Evolutionary conservation across 805 yeast species (phyloP).

Genomic region (Danielia oregonensis): DNA sequence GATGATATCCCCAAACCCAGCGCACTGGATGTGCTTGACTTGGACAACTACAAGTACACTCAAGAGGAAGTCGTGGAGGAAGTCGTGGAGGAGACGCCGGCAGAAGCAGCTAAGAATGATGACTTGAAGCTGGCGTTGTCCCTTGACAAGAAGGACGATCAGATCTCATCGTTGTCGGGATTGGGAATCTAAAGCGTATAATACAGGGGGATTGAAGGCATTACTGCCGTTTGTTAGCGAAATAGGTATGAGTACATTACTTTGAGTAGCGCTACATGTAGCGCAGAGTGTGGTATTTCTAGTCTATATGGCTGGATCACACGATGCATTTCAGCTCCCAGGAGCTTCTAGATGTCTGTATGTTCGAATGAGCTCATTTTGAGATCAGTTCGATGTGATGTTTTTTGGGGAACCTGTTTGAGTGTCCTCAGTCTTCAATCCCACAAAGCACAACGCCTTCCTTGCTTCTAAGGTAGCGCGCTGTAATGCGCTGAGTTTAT

Average conservation of each 20-base stretch:
- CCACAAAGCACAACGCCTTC: slow-evolving; percentile 53
- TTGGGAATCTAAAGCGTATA: slow-evolving; percentile 15
- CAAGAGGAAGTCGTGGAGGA: slow-evolving; percentile 40
- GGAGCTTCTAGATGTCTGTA: no score
- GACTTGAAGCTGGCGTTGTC: slow-evolving; percentile 23
- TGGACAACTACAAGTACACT: slow-evolving; percentile 34
- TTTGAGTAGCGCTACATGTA: slow-evolving; percentile 1
- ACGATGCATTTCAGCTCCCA: no score
- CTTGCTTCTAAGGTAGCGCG: slow-evolving; percentile 52
- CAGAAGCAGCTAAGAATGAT: slow-evolving; percentile 9
- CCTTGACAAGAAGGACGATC: slow-evolving; percentile 23
- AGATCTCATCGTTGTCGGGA: slow-evolving; percentile 19
- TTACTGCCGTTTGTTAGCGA: slow-evolving; percentile 12
- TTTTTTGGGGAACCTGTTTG: no score
- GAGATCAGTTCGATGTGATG: no score
- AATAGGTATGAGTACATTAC: slow-evolving; percentile 10
- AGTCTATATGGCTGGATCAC: slow-evolving; percentile 4
- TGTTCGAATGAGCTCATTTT: no score
- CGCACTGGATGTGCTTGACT: slow-evolving; percentile 40
- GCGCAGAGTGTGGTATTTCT: slow-evolving; percentile 1
- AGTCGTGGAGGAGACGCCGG: slow-evolving; percentile 21
- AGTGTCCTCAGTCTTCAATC: no score
- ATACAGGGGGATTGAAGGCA: slow-evolving; percentile 15
- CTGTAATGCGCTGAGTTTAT: slow-evolving; percentile 45
- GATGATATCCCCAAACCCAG: slow-evolving; percentile 9